A percentile compares a stretch with the other conserved stretches of the same genome.
Evolutionary conservation across 2,329 filamentous ascomycete genomes (phyloP).

Genomic region (Fusarium sp.): DNA sequence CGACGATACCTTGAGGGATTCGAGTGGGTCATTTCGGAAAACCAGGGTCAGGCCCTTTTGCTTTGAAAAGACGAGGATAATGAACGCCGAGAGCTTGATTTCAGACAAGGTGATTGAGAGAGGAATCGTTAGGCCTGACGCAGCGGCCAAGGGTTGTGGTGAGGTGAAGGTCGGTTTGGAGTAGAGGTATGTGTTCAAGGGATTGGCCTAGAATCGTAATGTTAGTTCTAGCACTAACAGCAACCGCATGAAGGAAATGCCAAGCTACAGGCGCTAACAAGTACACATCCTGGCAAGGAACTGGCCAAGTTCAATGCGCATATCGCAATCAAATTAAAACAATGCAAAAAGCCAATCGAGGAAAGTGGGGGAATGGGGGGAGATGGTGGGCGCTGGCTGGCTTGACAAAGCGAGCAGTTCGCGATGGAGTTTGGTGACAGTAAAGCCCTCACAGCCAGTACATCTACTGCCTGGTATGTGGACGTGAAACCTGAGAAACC

Average conservation of each 20-base stretch:
- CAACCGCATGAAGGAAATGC: constrained; percentile 41
- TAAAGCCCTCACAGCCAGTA: constrained; percentile 8
- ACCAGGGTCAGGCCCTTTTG: constrained; percentile 97
- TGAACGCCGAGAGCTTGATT: constrained; percentile 95
- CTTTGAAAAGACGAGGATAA: constrained; percentile 97
- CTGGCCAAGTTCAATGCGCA: constrained; percentile 26
- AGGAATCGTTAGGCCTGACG: constrained; percentile 95
- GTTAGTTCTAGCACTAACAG: constrained; percentile 60
- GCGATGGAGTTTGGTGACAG: not conserved
- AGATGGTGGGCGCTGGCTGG: constrained; percentile 18
- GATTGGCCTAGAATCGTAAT: constrained; percentile 80
- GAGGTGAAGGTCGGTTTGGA: constrained; percentile 95
- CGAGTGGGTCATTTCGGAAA: constrained; percentile 97
- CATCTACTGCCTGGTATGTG: not conserved
- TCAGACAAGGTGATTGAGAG: constrained; percentile 96
- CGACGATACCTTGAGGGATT: constrained; percentile 97
- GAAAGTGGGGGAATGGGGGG: constrained; percentile 6
- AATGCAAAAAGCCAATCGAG: constrained; percentile 17
- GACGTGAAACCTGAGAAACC: not conserved
- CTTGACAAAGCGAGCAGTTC: constrained; percentile 7
- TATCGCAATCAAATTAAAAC: constrained; percentile 31
- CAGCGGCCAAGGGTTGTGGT: constrained; percentile 90
- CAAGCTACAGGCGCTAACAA: constrained; percentile 29
- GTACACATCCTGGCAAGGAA: constrained; percentile 18
- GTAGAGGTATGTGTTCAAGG: constrained; percentile 93